Base-by-base conservation (phyloP, 164 flowering plant genomes). In the Stephania yunnanensis region DNA sequence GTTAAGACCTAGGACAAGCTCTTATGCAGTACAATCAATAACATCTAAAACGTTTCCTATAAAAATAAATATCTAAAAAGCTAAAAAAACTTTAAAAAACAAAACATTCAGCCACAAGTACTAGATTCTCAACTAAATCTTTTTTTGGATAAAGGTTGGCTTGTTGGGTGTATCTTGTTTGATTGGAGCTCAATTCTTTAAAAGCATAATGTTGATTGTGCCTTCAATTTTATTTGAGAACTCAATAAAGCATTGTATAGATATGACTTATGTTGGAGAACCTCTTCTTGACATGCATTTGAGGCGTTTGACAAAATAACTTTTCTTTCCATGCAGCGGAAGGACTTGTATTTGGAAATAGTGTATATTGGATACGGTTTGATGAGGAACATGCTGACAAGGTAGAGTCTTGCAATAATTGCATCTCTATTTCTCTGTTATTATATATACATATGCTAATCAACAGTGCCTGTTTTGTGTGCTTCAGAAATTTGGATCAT, bases 321-420 rank as follows among this genome's bases (percentile, higher is more conserved):
- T 15, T 74, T 46, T 55, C 42, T 30, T 72, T 71, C 46, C 69
- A 68, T 85, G 89, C 95, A 95, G 99, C 86, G 77, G 91, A 94
- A 74, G 97, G 90, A 69, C 83, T 96, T 71, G 76, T 25, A 31
- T 85, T 94, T 86, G 97, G 98, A 31, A 96, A 94, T 73, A 92
- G 94, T 72, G 99, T 94, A 73, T 96, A 88, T 76, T 88, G 92
- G 93, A 87, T 96, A 81, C 84, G 84, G 48, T 96, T 96, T 84
- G 97, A 88, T 78, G 97, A 96, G 71, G 93, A 91, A 69, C 85
- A 75, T 81, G 78, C 90, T 61, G 78, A 86, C 42, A 95, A 95
- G 99, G 99, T 91, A 42, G 74, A 52, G 36, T 71, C 68, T 69
- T 45, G 72, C 45, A 15, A 68, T n/a, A 64, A 0, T 31, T 77